A percentile compares a stretch with the other conserved stretches of the same genome.
These are phyloP conservation scores for Scopulariopsis brevicaulis DNA, from an alignment of 2,329 filamentous ascomycete genomes.

Conservation along the genomic window DNA sequence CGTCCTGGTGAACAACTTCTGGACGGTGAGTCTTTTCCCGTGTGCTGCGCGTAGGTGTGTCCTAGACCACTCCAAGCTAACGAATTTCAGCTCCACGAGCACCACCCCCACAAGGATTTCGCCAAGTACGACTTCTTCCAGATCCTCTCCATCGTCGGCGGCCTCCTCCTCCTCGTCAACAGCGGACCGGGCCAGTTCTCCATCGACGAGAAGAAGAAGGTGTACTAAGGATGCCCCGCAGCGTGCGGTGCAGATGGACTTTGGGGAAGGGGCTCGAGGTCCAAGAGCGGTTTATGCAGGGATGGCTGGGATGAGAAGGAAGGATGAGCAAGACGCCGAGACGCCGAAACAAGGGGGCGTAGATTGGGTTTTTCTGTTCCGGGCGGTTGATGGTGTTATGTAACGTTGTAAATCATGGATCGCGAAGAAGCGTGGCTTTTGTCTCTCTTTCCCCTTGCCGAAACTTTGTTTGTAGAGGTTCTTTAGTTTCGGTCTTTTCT, in stretches of 20 bases:
- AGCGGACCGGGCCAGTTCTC: constrained; percentile 96
- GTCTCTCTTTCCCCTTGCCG: no score
- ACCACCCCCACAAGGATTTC: constrained; percentile 99
- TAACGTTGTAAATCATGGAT: not conserved
- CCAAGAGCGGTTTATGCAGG: not conserved
- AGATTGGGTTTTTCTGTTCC: not conserved
- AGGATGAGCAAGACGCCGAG: not conserved
- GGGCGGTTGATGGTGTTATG: not conserved
- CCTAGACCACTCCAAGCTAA: not conserved
- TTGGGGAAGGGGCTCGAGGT: not conserved
- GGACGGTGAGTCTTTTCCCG: constrained; percentile 67
- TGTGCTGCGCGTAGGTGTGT: not conserved
- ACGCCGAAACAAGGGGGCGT: not conserved
- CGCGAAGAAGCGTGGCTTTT: not conserved
- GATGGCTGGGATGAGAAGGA: not conserved
- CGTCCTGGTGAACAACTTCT: constrained; percentile 97
- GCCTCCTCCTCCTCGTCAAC: constrained; percentile 93
- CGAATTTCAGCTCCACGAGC: constrained; percentile 74
- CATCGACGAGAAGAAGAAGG: constrained; percentile 99
- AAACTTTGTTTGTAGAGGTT: not conserved
- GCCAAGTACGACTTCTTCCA: constrained; percentile 99
- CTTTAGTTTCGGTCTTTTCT: not conserved
- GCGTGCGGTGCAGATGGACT: not conserved
- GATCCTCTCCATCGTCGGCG: constrained; percentile 95
- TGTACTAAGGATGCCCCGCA: constrained; percentile 55